Evolutionary conservation across 169 alveolate genomes (phyloP).

Genomic region (Eimeria acervulina): DNA sequence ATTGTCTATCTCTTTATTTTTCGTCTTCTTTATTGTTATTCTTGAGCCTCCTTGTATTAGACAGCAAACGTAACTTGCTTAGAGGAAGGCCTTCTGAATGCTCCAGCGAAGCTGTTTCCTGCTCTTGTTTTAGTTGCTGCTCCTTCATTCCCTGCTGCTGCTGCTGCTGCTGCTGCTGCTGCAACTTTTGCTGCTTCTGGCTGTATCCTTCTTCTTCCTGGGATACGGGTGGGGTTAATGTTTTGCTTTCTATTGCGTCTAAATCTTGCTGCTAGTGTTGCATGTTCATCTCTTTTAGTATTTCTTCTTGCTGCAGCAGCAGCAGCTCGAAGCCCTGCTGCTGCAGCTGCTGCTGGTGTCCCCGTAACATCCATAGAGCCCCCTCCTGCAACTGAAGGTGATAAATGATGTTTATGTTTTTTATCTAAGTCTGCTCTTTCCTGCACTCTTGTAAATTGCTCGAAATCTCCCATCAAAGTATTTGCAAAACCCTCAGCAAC

Average conservation of each 20-base stretch:
- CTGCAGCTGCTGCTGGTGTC: not conserved
- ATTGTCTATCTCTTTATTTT: too few relatives aligned
- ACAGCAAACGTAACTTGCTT: slow-evolving; percentile 76
- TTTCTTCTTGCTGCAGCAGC: too few relatives aligned
- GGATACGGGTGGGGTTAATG: too few relatives aligned
- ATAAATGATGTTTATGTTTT: slow-evolving; percentile 57
- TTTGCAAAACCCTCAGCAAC: slow-evolving; percentile 95
- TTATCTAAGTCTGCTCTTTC: slow-evolving; percentile 89
- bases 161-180: not conserved
- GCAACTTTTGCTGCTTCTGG: not conserved
- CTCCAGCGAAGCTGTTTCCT: slow-evolving; percentile 17
- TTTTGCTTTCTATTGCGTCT: slow-evolving; percentile 78
- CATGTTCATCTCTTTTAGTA: too few relatives aligned
- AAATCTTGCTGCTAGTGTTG: too few relatives aligned
- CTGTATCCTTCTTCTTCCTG: not conserved
- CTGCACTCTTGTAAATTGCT: slow-evolving; percentile 92
- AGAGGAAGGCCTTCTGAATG: slow-evolving; percentile 39
- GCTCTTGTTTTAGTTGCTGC: not conserved
- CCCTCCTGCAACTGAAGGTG: not conserved
- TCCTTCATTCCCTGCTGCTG: not conserved
- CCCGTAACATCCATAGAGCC: not conserved
- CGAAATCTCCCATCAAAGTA: slow-evolving; percentile 94
- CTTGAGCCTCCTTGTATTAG: not conserved
- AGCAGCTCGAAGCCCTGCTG: too few relatives aligned
- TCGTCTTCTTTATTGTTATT: too few relatives aligned